Percentiles rank a stretch among this genome's conserved stretches.
phyloP scores from a whole-genome alignment of 2,329 filamentous ascomycete species.

The Sporothrix schenckii region DNA sequence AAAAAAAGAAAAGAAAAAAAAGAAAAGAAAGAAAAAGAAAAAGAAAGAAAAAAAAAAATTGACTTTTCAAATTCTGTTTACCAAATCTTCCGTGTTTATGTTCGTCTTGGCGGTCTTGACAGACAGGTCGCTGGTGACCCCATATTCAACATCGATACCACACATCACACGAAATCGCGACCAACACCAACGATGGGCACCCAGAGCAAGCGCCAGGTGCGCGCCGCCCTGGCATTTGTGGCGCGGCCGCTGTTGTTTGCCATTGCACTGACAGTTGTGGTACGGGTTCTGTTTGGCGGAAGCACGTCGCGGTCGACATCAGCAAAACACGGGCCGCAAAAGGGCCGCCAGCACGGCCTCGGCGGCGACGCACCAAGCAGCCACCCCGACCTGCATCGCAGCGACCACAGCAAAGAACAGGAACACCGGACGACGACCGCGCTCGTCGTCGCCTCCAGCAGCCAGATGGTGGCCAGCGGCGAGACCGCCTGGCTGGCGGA shows the following conservation, averaged over 20 bases:
- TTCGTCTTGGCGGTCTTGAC: background rate
- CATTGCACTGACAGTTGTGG: constrained; percentile 30
- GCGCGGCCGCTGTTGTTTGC: constrained; percentile 35
- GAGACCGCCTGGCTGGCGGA: background rate
- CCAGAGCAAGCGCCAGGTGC: constrained; percentile 33
- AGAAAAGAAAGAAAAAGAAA: too few species aligned
- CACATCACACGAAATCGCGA: background rate
- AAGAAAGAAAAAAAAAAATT: too few species aligned
- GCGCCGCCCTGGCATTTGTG: constrained; percentile 33
- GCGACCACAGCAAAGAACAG: background rate
- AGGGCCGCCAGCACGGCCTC: constrained; percentile 21
- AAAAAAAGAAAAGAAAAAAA: too few species aligned
- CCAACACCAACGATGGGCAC: constrained; percentile 13
- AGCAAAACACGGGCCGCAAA: background rate
- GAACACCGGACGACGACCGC: background rate
- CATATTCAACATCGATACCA: background rate
- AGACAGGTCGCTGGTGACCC: too few species aligned
- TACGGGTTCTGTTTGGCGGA: constrained; percentile 31
- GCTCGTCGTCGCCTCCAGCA: constrained; percentile 4
- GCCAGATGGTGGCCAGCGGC: background rate
- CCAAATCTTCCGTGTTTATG: background rate
- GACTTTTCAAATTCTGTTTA: background rate
- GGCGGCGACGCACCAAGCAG: constrained; percentile 27
- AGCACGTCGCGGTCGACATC: background rate
- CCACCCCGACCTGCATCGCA: constrained; percentile 2